Conservation (phyloP, 2,329 filamentous ascomycete species). For the Endocalyx cinctus region DNA sequence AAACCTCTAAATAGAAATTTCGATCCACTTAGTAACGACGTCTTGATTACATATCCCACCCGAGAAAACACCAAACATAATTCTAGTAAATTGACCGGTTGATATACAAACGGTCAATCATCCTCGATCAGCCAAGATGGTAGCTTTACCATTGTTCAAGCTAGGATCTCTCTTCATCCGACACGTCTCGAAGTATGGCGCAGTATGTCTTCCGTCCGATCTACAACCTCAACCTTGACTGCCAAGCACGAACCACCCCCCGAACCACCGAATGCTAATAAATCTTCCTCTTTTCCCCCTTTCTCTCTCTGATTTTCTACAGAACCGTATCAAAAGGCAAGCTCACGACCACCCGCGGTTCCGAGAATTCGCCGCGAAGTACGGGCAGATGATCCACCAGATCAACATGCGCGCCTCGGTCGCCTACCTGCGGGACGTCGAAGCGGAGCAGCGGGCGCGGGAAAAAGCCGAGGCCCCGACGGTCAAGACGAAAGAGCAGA, state of each 20-base stretch:
- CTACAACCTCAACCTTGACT: too few relatives aligned
- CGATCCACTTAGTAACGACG: too few relatives aligned
- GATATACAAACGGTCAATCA: too few relatives aligned
- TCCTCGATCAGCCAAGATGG: too few relatives aligned
- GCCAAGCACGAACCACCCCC: too few relatives aligned
- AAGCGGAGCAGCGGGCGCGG: constrained; percentile 53
- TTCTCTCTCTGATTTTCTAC: too few relatives aligned
- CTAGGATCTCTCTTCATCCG: constrained; percentile 60
- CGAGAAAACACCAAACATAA: too few relatives aligned
- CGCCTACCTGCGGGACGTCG: constrained; percentile 51
- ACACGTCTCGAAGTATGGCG: constrained; percentile 65
- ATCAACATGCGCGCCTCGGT: constrained; percentile 63
- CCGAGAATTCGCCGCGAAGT: constrained; percentile 54
- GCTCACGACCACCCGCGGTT: constrained; percentile 62
- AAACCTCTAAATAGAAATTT: too few relatives aligned
- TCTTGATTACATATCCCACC: too few relatives aligned
- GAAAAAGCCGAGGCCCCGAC: constrained; percentile 61
- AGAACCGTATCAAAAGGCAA: constrained; percentile 64
- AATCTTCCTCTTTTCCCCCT: constrained; percentile 7
- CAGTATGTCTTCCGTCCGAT: too few relatives aligned
- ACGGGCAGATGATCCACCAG: constrained; percentile 62
- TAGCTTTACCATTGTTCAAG: constrained; percentile 63
- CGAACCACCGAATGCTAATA: too few relatives aligned
- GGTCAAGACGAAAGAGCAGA: constrained; percentile 60
- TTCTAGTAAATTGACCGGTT: too few relatives aligned